These are phyloP conservation scores for Fulvia fulva DNA, from an alignment of 2,329 filamentous ascomycete species.

Conservation along the genomic window DNA sequence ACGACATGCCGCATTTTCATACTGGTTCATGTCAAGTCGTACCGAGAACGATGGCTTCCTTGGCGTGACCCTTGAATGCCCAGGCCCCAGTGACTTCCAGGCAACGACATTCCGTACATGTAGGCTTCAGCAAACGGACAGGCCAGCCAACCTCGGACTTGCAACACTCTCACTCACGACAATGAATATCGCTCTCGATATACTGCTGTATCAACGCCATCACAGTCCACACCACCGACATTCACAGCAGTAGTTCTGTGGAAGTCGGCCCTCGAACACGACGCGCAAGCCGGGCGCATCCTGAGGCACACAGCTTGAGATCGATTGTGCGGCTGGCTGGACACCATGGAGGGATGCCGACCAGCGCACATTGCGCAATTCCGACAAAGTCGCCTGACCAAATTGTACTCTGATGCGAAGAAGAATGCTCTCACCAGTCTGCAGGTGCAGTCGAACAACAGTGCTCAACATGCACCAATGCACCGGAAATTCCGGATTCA, in stretches of 20 bases:
- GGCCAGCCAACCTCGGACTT: neutral
- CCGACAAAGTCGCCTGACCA: slow-evolving; percentile 49
- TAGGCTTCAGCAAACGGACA: slow-evolving; percentile 6
- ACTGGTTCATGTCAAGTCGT: neutral
- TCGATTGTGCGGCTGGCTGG: slow-evolving; percentile 1
- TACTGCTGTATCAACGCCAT: neutral
- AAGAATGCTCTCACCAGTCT: slow-evolving; percentile 60
- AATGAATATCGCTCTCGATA: neutral
- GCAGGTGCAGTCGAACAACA: slow-evolving; percentile 55
- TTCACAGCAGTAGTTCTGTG: neutral
- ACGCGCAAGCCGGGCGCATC: slow-evolving; percentile 1
- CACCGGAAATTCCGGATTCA: slow-evolving; percentile 76
- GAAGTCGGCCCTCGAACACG: neutral
- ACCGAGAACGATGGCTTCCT: neutral
- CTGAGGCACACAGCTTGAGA: neutral
- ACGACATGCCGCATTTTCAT: neutral
- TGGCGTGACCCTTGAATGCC: slow-evolving; percentile 7
- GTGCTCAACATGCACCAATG: slow-evolving; percentile 64
- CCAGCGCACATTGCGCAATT: slow-evolving; percentile 11
- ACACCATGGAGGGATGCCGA: slow-evolving; percentile 14
- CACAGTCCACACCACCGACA: neutral
- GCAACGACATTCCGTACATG: slow-evolving; percentile 11
- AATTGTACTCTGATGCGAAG: slow-evolving; percentile 78
- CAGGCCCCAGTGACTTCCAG: too few relatives aligned
- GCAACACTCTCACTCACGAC: neutral